These are phyloP conservation scores for Hypoxylon sp. DNA, from an alignment of 2,329 filamentous ascomycete genomes.

Conservation along the genomic window DNA sequence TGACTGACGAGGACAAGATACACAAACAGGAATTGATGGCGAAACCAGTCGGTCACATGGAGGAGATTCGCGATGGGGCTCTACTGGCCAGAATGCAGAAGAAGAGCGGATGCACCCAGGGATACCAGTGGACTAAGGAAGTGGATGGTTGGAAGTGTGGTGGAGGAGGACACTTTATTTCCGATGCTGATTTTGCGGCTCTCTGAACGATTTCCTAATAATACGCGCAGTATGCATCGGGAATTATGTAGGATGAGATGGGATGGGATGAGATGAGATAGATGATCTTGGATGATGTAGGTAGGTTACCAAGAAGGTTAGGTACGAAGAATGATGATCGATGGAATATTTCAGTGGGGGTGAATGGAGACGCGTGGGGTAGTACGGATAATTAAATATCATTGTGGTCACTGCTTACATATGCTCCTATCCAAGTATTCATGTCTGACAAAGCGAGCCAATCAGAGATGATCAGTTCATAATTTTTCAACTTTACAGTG, in stretches of 20 bases:
- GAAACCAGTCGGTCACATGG: background rate
- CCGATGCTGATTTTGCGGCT: slow-evolving; percentile 1
- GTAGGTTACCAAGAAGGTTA: too few relatives aligned
- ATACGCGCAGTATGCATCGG: too few relatives aligned
- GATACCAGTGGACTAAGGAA: slow-evolving; percentile 3
- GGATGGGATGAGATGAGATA: too few relatives aligned
- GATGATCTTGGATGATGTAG: too few relatives aligned
- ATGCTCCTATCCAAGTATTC: slow-evolving; percentile 1
- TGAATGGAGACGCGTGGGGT: too few relatives aligned
- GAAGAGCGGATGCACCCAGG: background rate
- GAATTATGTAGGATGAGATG: too few relatives aligned
- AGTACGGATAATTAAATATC: too few relatives aligned
- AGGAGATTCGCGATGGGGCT: background rate
- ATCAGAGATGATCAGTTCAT: slow-evolving; percentile 17
- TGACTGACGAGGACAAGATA: background rate
- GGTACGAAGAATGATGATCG: too few relatives aligned
- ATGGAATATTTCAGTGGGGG: too few relatives aligned
- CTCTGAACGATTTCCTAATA: too few relatives aligned
- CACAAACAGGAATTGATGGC: background rate
- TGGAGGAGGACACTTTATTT: background rate
- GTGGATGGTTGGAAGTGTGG: slow-evolving; percentile 4
- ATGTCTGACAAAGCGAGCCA: slow-evolving; percentile 2
- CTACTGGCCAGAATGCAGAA: slow-evolving; percentile 5
- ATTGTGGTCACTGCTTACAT: too few relatives aligned
- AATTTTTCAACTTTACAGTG: slow-evolving; percentile 16